These are phyloP conservation scores for Massariosphaeria phaeospora DNA, from an alignment of 495 filamentous ascomycete genomes.

Conservation along the genomic window DNA sequence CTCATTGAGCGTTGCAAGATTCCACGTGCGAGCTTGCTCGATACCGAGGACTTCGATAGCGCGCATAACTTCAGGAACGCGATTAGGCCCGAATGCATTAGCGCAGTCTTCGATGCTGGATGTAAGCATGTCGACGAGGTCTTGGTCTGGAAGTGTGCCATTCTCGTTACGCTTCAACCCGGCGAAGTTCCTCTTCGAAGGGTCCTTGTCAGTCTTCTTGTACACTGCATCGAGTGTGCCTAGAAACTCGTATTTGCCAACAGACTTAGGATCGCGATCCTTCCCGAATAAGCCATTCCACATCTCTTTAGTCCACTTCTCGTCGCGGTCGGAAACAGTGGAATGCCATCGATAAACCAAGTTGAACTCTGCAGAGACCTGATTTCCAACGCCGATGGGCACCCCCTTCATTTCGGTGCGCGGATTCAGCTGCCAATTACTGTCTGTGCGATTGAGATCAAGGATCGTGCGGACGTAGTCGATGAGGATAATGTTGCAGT, in stretches of 20 bases:
- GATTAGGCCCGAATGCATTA: conserved; percentile 62
- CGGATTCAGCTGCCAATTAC: conserved; percentile 41
- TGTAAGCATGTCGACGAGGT: conserved; percentile 57
- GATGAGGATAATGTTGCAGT: conserved; percentile 42
- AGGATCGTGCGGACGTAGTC: conserved; percentile 46
- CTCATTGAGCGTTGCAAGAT: conserved; percentile 78
- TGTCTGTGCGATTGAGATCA: conserved; percentile 41
- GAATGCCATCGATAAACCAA: conserved; percentile 71
- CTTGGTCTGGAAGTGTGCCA: conserved; percentile 58
- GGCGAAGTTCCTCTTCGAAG: conserved; percentile 52
- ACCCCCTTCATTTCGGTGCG: conserved; percentile 40
- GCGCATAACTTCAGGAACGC: conserved; percentile 67
- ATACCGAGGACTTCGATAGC: conserved; percentile 82
- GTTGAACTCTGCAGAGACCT: conserved; percentile 69
- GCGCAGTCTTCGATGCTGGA: conserved; percentile 49
- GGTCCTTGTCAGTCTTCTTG: conserved; percentile 33
- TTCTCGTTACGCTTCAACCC: conserved; percentile 50
- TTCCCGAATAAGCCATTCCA: conserved; percentile 43
- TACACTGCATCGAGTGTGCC: conserved; percentile 39
- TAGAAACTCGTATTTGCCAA: conserved; percentile 25
- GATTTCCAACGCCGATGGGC: conserved; percentile 53
- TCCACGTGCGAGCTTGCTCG: conserved; percentile 77
- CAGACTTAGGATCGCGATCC: conserved; percentile 34
- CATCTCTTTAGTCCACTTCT: conserved; percentile 60
- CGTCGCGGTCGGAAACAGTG: conserved; percentile 56